Evolutionary conservation across 441 rosid genomes (phyloP), one percentile per base, ranked within the genome.

Genomic region (Breynia disticha): DNA sequence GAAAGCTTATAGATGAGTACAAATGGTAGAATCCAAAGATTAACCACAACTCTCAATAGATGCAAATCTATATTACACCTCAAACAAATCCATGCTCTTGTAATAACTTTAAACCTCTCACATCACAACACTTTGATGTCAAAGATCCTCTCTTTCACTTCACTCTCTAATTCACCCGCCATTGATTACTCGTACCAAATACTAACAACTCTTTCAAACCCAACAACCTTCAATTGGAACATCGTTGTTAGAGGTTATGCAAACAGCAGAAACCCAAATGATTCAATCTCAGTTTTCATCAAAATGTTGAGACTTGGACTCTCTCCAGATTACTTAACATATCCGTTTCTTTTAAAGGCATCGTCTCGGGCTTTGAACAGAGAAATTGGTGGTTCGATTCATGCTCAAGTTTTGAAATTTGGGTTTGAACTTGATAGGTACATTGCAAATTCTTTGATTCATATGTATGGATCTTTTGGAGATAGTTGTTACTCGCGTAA

Each of bases 311-410:
- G 78, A 52, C 39, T 38, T 19, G 87, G 80, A 20, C 49, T 66
- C 60, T 57, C 55, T 32, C 83, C 95, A 0, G 84, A 87, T 56
- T 71, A 84, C 50, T 64, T 90, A 54, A 90, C 96, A 0, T 81
- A 69, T 70, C 89, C 96, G 10, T 84, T 87, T 64, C 72, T 87
- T 19, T 62, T 71, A 18, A 84, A 81, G 70, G 80, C 96, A 1
- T 70, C 56, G 13, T 74, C 86, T 16, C 82, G 89, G 46, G 72
- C 81, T 16, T 64, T 52, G 62, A 77, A 67, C 53, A 64, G 28
- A 35, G 64, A 62, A 16, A 52, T 74, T 10, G 89, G 87, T 10
- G 48, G 66, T n/a, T 50, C 74, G 1, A 52, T 83, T 52, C 96
- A 87, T 57, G 67, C 67, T 11, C 65, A 60, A 13, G 67, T 74